These are phyloP conservation scores for Taxillus chinensis DNA, from an alignment of 164 flowering plant genomes.

Conservation along the genomic window DNA sequence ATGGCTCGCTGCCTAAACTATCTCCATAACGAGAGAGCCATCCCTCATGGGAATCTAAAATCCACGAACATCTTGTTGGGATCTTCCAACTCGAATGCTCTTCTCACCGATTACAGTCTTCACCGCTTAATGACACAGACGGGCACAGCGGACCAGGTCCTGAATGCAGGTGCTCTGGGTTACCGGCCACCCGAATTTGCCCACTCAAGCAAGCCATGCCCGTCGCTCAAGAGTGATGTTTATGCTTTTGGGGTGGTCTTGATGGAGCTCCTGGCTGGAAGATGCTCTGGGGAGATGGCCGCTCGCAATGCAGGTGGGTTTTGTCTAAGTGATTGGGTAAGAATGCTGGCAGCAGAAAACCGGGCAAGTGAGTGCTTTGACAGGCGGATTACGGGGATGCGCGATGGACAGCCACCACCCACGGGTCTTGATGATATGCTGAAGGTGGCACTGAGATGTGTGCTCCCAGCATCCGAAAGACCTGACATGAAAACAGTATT, in stretches of 20 bases:
- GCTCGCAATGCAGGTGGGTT: slow-evolving; percentile 34
- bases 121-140: slow-evolving; percentile 57
- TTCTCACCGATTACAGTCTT: slow-evolving; percentile 65
- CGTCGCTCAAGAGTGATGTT: slow-evolving; percentile 65
- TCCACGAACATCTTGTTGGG: slow-evolving; percentile 53
- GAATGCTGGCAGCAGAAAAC: slow-evolving; percentile 29
- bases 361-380: slow-evolving; percentile 47
- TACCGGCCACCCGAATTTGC: slow-evolving; percentile 74
- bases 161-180: slow-evolving; percentile 69
- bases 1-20: slow-evolving; percentile 50
- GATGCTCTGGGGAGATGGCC: slow-evolving; percentile 48
- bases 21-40: slow-evolving; percentile 58
- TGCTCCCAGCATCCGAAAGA: slow-evolving; percentile 59
- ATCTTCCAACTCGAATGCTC: slow-evolving; percentile 25
- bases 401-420: slow-evolving; percentile 8
- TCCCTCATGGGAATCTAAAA: slow-evolving; percentile 81
- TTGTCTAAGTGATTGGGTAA: slow-evolving; percentile 71
- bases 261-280: slow-evolving; percentile 63
- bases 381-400: slow-evolving; percentile 13
- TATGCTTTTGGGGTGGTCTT: slow-evolving; percentile 73
- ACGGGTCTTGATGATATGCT: slow-evolving; percentile 34
- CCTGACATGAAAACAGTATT: slow-evolving; percentile 53
- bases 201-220: slow-evolving; percentile 57
- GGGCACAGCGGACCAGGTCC: slow-evolving; percentile 67
- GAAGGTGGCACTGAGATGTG: slow-evolving; percentile 47